phyloP scores from a whole-genome alignment of 2,329 filamentous ascomycete species.

The Aspergillus novofumigatus region DNA sequence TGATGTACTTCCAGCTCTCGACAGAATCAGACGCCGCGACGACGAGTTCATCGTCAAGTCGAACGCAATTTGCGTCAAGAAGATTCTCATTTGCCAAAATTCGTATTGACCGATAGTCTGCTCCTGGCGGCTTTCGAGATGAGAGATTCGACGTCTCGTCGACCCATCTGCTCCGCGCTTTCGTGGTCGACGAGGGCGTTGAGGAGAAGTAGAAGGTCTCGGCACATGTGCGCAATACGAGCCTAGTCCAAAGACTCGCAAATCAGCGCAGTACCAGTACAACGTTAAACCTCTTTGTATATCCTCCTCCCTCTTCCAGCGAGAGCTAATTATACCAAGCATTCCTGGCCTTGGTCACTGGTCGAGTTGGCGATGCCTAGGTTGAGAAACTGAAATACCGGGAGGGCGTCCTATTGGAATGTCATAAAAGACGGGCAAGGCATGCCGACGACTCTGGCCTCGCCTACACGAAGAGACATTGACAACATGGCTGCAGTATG shows the following conservation, averaged over 20 bases:
- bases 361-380: background rate
- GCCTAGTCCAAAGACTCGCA: background rate
- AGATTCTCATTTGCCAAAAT: background rate
- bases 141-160: background rate
- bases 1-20: background rate
- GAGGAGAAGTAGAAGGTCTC: background rate
- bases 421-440: too few species aligned
- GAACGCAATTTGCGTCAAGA: background rate
- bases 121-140: background rate
- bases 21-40: background rate
- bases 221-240: background rate
- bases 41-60: background rate
- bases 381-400: too few species aligned
- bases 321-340: background rate
- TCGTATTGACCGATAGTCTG: background rate
- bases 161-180: too few species aligned
- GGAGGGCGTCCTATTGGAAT: too few species aligned
- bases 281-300: background rate
- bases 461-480: too few species aligned
- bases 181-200: background rate
- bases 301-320: background rate
- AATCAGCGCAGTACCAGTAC: background rate
- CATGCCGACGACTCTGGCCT: too few species aligned
- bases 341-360: background rate
- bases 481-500: too few species aligned